These are phyloP conservation scores for Candida sp. DNA, from an alignment of 1,139 yeast species.

Conservation along the genomic window DNA sequence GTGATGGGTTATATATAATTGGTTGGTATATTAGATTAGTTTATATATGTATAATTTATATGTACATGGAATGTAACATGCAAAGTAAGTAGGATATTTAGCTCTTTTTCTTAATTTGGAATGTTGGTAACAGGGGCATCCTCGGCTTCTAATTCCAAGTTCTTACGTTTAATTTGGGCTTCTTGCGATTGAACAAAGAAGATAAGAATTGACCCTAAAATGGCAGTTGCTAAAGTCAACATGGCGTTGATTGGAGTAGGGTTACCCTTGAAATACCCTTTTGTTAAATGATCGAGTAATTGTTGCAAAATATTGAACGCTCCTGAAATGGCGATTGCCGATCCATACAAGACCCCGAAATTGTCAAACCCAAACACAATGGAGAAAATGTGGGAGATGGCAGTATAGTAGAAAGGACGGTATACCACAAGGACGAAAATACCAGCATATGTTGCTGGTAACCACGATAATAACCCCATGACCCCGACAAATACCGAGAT, in stretches of 20 bases:
- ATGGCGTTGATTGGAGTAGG: slow-evolving; percentile 73
- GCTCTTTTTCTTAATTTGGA: slow-evolving; percentile 30
- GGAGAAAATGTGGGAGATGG: slow-evolving; percentile 87
- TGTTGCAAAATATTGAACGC: slow-evolving; percentile 71
- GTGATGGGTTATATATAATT: slow-evolving; percentile 3
- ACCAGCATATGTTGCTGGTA: slow-evolving; percentile 57
- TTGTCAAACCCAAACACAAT: slow-evolving; percentile 92
- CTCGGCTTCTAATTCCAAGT: slow-evolving; percentile 62
- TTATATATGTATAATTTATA: too few species aligned
- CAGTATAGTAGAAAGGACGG: slow-evolving; percentile 90
- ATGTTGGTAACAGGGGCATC: slow-evolving; percentile 48
- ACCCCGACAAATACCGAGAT: slow-evolving; percentile 64
- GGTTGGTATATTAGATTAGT: neutral
- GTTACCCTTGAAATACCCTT: slow-evolving; percentile 60
- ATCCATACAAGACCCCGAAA: slow-evolving; percentile 90
- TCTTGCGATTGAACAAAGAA: slow-evolving; percentile 55
- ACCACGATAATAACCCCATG: slow-evolving; percentile 56
- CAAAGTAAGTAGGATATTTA: too few species aligned
- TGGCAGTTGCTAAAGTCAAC: slow-evolving; percentile 49
- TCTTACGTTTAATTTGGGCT: slow-evolving; percentile 43
- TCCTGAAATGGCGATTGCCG: slow-evolving; percentile 80
- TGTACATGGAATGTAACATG: too few species aligned
- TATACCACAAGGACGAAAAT: slow-evolving; percentile 72
- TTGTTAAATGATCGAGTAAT: slow-evolving; percentile 66
- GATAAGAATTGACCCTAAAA: slow-evolving; percentile 53